phyloP scores from a whole-genome alignment of 768 basidiomycete genomes.

The Collybia nuda region DNA sequence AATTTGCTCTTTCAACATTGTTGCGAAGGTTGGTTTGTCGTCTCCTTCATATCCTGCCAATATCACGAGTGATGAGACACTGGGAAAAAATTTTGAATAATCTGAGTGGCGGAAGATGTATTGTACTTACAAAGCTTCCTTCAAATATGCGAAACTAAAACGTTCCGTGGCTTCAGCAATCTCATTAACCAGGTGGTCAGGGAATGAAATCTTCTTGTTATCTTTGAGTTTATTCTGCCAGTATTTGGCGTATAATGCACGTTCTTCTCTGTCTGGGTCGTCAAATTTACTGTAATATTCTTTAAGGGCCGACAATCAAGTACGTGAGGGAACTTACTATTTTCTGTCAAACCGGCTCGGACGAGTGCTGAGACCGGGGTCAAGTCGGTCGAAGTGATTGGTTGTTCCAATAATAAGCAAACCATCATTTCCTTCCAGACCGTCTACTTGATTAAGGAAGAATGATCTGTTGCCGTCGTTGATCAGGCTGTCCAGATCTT shows the following conservation, averaged over 20 bases:
- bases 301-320: not conserved
- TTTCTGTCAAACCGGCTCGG: slow-evolving; percentile 88
- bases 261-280: slow-evolving; percentile 64
- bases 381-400: slow-evolving; percentile 81
- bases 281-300: slow-evolving; percentile 59
- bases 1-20: slow-evolving; percentile 58
- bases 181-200: slow-evolving; percentile 60
- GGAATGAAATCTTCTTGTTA: slow-evolving; percentile 66
- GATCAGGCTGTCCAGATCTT: slow-evolving; percentile 74
- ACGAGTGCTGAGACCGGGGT: slow-evolving; percentile 71
- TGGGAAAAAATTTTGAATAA: slow-evolving; percentile 23
- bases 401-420: slow-evolving; percentile 78
- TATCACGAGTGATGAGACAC: slow-evolving; percentile 72
- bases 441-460: slow-evolving; percentile 87
- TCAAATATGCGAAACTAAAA: slow-evolving; percentile 88
- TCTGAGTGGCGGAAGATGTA: not conserved
- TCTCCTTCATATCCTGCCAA: slow-evolving; percentile 52
- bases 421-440: slow-evolving; percentile 77
- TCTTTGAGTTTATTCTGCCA: slow-evolving; percentile 76
- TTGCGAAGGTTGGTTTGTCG: slow-evolving; percentile 49
- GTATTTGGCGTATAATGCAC: slow-evolving; percentile 67
- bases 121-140: slow-evolving; percentile 81
- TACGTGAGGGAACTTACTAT: slow-evolving; percentile 50
- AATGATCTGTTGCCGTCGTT: slow-evolving; percentile 78
- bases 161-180: slow-evolving; percentile 58